Evolutionary conservation across 257 asterid species (phyloP).

Genomic region (Solanum piurae): DNA sequence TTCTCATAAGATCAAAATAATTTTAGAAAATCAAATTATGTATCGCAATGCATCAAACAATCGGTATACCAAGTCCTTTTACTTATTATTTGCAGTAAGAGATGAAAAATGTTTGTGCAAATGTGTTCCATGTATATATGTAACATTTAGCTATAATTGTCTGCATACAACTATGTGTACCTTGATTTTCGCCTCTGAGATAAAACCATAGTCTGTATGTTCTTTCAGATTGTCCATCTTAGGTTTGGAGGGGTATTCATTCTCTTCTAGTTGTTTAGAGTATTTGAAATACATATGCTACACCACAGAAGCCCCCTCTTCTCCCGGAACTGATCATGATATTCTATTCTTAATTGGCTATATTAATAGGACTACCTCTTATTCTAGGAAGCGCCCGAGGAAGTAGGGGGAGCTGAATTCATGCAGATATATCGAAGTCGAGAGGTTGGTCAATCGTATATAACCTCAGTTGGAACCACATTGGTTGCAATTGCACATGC

Average conservation of each 20-base stretch:
- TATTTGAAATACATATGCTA: background rate
- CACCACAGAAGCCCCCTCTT: background rate
- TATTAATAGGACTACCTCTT: conserved; percentile 9
- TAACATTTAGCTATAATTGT: background rate
- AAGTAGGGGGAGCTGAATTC: conserved; percentile 38
- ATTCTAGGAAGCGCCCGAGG: conserved; percentile 42
- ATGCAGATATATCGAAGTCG: conserved; percentile 86
- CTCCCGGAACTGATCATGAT: background rate
- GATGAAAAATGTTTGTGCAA: background rate
- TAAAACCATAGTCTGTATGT: background rate
- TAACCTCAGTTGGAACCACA: conserved; percentile 84
- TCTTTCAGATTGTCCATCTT: background rate
- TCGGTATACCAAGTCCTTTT: background rate
- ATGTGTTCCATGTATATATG: background rate
- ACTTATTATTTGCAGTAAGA: background rate
- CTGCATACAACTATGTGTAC: background rate
- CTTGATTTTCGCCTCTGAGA: background rate
- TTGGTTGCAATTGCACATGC: conserved; percentile 71
- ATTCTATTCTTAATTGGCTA: background rate
- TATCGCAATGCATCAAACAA: background rate
- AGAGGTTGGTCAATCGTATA: conserved; percentile 88
- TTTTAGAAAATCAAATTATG: background rate
- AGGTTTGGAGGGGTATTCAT: background rate
- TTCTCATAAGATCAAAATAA: background rate
- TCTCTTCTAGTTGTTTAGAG: background rate